Evolutionary conservation across 2,329 filamentous ascomycete species (phyloP).

Genomic region (Epichloe bromicola): DNA sequence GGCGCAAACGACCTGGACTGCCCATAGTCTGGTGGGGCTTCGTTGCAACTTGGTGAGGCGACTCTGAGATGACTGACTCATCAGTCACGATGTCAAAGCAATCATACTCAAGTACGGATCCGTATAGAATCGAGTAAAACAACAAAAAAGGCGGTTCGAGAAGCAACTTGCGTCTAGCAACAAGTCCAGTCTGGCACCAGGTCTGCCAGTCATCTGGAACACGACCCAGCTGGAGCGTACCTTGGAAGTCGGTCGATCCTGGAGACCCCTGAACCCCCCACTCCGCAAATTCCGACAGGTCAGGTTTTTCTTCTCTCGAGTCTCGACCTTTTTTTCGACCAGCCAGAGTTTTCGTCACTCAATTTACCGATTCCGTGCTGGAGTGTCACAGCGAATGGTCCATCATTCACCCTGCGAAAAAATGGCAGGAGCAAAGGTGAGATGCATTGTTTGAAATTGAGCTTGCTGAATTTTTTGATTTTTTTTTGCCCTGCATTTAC

Average conservation of each 20-base stretch:
- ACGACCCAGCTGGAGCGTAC: too few relatives aligned
- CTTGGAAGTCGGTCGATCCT: too few relatives aligned
- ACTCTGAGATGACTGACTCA: neutral
- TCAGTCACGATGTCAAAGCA: neutral
- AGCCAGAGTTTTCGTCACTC: neutral
- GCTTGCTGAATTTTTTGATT: neutral
- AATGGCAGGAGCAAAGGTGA: conserved; percentile 13
- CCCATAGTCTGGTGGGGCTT: too few relatives aligned
- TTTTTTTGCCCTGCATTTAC: neutral
- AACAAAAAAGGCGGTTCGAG: neutral
- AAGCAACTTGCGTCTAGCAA: neutral
- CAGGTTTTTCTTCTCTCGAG: conserved; percentile 1
- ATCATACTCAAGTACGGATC: too few relatives aligned
- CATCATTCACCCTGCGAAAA: neutral
- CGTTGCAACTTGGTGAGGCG: too few relatives aligned
- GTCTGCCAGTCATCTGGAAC: too few relatives aligned
- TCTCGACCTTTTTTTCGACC: neutral
- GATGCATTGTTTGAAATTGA: neutral
- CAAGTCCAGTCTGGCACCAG: too few relatives aligned
- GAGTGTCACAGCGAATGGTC: neutral
- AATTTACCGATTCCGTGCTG: conserved; percentile 1
- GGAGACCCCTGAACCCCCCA: neutral
- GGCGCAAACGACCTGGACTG: too few relatives aligned
- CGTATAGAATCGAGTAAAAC: neutral
- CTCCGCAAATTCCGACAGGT: neutral